Conservation (phyloP, 257 asterid genomes). For the Ligustrum vulgare region DNA sequence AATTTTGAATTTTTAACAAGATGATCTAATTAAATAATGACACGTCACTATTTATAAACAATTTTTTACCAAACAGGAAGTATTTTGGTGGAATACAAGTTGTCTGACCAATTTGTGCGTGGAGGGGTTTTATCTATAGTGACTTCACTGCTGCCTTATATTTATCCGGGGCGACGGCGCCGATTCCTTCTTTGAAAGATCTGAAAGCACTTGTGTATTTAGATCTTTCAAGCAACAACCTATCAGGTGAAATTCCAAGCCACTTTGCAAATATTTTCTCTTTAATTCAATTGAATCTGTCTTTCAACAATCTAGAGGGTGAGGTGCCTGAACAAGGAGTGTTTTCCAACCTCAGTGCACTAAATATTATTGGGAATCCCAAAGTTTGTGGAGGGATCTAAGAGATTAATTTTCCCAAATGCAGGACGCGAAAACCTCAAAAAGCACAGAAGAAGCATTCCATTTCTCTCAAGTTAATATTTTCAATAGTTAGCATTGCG, state of each 20-base stretch:
- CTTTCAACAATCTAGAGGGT: constrained; percentile 49
- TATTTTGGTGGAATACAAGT: no score
- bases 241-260: constrained; percentile 39
- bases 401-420: constrained; percentile 34
- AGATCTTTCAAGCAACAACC: constrained; percentile 43
- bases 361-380: constrained; percentile 33
- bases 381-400: constrained; percentile 49
- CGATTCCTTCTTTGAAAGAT: not conserved
- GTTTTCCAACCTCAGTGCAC: constrained; percentile 31
- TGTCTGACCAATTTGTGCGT: no score
- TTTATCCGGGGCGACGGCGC: no score
- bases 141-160: no score
- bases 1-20: no score
- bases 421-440: constrained; percentile 27
- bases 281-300: constrained; percentile 37
- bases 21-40: no score
- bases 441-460: constrained; percentile 7
- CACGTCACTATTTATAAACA: no score
- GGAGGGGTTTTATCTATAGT: no score
- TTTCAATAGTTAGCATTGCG: constrained; percentile 17
- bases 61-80: no score
- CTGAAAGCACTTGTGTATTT: constrained; percentile 26
- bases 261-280: constrained; percentile 26
- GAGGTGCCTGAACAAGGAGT: constrained; percentile 42
- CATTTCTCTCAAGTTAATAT: constrained; percentile 21